Conservation (phyloP, 2,329 filamentous ascomycete genomes). For the Monilinia laxa region DNA sequence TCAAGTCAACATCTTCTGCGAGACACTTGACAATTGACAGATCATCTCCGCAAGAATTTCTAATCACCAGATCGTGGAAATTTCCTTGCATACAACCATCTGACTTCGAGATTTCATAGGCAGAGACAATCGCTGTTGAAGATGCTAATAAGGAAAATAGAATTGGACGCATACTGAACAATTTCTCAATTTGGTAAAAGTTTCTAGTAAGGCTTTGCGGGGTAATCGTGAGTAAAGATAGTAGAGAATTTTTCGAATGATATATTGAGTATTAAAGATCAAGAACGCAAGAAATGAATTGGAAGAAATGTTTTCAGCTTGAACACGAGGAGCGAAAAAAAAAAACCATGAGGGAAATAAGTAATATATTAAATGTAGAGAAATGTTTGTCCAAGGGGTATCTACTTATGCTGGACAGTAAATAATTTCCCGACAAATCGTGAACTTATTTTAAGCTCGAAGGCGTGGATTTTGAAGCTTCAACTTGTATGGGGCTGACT, state of each 20-base stretch:
- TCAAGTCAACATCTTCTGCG: constrained; percentile 24
- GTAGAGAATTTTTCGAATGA: not conserved
- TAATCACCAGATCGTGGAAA: constrained; percentile 29
- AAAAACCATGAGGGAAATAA: not conserved
- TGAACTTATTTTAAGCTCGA: not conserved
- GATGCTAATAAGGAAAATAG: constrained; percentile 22
- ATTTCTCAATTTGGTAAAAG: not conserved
- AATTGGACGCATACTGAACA: constrained; percentile 31
- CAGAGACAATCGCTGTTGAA: constrained; percentile 29
- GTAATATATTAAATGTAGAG: constrained; percentile 7
- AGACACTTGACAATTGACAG: constrained; percentile 32
- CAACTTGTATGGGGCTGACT: not conserved
- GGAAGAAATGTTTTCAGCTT: not conserved
- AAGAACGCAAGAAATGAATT: not conserved
- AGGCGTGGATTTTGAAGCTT: constrained; percentile 4
- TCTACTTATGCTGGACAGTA: not conserved
- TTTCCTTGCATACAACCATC: constrained; percentile 27
- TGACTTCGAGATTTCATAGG: constrained; percentile 15
- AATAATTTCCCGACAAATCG: not conserved
- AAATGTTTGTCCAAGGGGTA: not conserved
- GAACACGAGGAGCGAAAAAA: not conserved
- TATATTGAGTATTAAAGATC: not conserved
- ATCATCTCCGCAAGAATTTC: constrained; percentile 31
- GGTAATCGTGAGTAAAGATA: not conserved
- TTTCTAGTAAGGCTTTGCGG: not conserved